These are phyloP conservation scores for Bimuria novae-zelandiae DNA, from an alignment of 2,329 filamentous ascomycete genomes.

Conservation along the genomic window DNA sequence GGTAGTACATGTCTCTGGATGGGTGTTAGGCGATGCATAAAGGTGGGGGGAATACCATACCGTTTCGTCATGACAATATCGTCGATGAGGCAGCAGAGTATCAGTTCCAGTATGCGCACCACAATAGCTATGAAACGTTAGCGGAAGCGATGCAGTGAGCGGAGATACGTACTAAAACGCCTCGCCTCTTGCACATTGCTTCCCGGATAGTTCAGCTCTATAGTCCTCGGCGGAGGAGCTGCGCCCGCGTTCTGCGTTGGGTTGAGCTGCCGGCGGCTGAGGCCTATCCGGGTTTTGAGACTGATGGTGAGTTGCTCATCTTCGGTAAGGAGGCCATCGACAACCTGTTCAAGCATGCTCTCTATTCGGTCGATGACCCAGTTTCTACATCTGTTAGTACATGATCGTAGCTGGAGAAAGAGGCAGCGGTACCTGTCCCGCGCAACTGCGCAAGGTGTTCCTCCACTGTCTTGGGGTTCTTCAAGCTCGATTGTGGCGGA, in stretches of 20 bases:
- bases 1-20: constrained; percentile 77
- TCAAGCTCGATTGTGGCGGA: background rate
- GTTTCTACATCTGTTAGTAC: constrained; percentile 23
- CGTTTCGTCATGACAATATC: constrained; percentile 61
- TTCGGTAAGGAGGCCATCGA: constrained; percentile 57
- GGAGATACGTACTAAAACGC: constrained; percentile 55
- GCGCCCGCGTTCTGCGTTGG: background rate
- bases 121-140: constrained; percentile 52
- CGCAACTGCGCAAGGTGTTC: background rate
- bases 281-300: constrained; percentile 46
- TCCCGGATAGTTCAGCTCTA: constrained; percentile 57
- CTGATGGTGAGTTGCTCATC: constrained; percentile 55
- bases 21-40: constrained; percentile 11
- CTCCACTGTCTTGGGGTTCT: background rate
- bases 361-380: constrained; percentile 61
- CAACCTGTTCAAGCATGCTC: constrained; percentile 57
- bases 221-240: constrained; percentile 21
- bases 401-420: background rate
- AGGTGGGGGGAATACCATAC: constrained; percentile 36
- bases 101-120: constrained; percentile 59
- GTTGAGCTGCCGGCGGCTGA: constrained; percentile 25
- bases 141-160: background rate
- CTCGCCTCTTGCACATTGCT: constrained; percentile 60
- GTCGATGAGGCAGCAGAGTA: constrained; percentile 57
- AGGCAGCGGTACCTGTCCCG: constrained; percentile 7